Evolutionary conservation across 352 stramenopile genomes (phyloP), one percentile per base, ranked within the genome.

Genomic region (Globisporangium rhizosaccharum): DNA sequence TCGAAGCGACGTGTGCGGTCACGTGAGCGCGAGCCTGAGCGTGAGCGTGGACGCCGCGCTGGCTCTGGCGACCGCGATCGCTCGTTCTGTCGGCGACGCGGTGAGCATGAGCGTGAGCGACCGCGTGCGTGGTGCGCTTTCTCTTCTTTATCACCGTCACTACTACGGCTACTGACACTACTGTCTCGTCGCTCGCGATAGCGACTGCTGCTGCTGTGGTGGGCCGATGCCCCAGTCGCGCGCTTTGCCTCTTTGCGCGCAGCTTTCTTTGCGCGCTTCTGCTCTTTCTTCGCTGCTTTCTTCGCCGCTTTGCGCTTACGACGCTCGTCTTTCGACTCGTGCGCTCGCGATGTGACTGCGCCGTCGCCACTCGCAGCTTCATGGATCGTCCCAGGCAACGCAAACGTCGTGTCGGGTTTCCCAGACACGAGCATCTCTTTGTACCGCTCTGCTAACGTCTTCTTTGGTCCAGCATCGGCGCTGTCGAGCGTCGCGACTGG

Each of bases 371-470:
- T 26, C 2, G 26, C 49, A 25, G n/a, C 44, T 0, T 4, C 5
- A 1, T 37, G 57, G 1, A 72, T 61, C 15, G 70, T 79, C 4
- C 85, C 82, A 37, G 76, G 79, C 10, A 92, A 54, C 20, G 72
- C 71, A 62, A 91, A 85, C 46, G 84, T 90, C 26, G 71, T 72
- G 60, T 91, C 79, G 39, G 73, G 58, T 30, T 68, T 69, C 0
- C 78, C 77, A 20, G 66, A 82, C 17, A 66, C 78, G 8, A 92
- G 49, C 30, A 73, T 70, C 1, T 85, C 82, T 52, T 89, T 73
- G 53, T 94, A 94, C 42, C 77, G 70, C 50, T 94, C 67, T 5
- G 73, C 85, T 36, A 94, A 55, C 3, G 80, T 95, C 51, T 77
- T 85, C 44, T 90, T 92, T 2, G 66, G 44, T n/a, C 15, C 66